These are phyloP conservation scores for Daedalea quercina DNA, from an alignment of 768 basidiomycete genomes.

Conservation along the genomic window DNA sequence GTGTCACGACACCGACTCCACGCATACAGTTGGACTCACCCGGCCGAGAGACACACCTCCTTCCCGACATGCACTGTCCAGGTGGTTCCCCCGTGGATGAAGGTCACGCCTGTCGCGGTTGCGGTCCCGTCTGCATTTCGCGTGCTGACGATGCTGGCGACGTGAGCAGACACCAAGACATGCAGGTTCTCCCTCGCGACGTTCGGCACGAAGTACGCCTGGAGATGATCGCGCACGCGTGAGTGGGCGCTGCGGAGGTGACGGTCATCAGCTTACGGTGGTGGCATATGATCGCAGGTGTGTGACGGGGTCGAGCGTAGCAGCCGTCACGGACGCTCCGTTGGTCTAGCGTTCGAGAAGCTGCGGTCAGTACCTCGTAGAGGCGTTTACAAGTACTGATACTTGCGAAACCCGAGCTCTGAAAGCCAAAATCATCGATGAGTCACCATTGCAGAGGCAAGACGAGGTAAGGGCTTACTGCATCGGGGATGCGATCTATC, in stretches of 20 bases:
- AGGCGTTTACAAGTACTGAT: too few relatives aligned
- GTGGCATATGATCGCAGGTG: background rate
- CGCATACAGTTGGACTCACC: conserved; percentile 13
- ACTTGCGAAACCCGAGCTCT: background rate
- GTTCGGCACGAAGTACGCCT: background rate
- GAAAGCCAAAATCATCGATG: background rate
- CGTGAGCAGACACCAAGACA: conserved; percentile 3
- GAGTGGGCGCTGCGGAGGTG: background rate
- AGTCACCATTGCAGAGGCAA: background rate
- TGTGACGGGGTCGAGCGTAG: background rate
- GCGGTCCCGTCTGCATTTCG: background rate
- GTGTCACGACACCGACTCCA: background rate
- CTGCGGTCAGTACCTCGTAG: too few relatives aligned
- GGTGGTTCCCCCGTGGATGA: conserved; percentile 19
- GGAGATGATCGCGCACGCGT: background rate
- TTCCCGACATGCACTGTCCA: conserved; percentile 29
- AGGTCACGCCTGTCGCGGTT: conserved; percentile 32
- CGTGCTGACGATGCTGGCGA: background rate
- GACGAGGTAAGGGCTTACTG: background rate
- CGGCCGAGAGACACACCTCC: conserved; percentile 37
- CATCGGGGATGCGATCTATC: background rate
- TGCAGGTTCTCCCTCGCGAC: background rate
- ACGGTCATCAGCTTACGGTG: background rate
- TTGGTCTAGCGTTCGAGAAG: background rate
- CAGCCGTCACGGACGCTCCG: background rate